Conservation (phyloP, 192 early-diverging fungal genomes). For the Gaertneriomyces sp. region DNA sequence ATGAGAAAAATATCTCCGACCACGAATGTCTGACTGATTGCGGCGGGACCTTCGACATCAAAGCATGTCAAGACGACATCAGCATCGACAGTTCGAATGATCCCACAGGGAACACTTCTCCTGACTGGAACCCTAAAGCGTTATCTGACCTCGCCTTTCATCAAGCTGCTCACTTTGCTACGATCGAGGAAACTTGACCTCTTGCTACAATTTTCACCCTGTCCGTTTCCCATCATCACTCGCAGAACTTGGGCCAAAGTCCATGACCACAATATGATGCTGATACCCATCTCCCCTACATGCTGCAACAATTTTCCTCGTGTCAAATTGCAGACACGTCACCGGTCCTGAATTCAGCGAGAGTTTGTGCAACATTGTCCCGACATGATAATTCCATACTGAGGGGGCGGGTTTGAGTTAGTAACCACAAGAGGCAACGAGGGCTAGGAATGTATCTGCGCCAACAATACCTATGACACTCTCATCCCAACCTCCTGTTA, state of each 20-base stretch:
- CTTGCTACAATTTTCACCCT: too few relatives aligned
- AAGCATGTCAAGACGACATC: too few relatives aligned
- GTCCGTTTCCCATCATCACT: too few relatives aligned
- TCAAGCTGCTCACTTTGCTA: too few relatives aligned
- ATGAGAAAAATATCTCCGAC: too few relatives aligned
- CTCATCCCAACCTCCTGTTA: conserved; percentile 46
- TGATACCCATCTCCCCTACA: conserved; percentile 36
- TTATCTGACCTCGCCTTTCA: background rate
- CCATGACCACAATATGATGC: conserved; percentile 32
- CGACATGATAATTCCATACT: conserved; percentile 29
- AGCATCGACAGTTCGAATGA: too few relatives aligned
- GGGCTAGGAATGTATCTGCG: background rate
- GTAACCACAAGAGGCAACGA: background rate
- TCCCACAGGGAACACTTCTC: too few relatives aligned
- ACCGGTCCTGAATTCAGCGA: conserved; percentile 35
- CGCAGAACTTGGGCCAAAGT: conserved; percentile 24
- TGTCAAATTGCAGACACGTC: conserved; percentile 28
- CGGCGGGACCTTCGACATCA: too few relatives aligned
- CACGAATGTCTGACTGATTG: too few relatives aligned
- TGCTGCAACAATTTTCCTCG: conserved; percentile 21
- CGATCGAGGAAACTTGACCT: too few relatives aligned
- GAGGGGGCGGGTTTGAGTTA: background rate
- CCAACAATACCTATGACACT: conserved; percentile 23
- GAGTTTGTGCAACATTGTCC: conserved; percentile 22
- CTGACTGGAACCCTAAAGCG: too few relatives aligned